Evolutionary conservation across 257 asterid species (phyloP).

Genomic region (Mitragyna speciosa): DNA sequence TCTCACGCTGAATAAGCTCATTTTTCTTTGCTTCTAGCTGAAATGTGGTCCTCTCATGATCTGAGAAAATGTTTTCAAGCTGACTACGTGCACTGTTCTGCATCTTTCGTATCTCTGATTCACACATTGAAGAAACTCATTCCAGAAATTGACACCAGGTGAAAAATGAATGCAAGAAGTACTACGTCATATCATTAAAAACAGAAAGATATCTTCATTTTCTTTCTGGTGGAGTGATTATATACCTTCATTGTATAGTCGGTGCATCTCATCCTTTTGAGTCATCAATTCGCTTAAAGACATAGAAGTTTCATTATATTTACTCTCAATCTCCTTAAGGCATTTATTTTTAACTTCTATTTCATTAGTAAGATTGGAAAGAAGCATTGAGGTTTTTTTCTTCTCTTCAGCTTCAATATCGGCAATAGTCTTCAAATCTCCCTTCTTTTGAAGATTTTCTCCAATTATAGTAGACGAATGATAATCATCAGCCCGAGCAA

Average conservation of each 20-base stretch:
- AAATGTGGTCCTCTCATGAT: conserved; percentile 14
- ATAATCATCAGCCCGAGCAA: conserved; percentile 68
- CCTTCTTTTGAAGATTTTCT: conserved; percentile 52
- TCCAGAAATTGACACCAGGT: neutral
- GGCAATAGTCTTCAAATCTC: conserved; percentile 59
- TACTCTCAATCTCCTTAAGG: conserved; percentile 40
- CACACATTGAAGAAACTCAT: neutral
- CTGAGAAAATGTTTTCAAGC: conserved; percentile 11
- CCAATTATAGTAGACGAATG: conserved; percentile 40
- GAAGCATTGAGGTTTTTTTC: conserved; percentile 45
- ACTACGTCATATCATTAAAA: neutral
- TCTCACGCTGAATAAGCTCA: conserved; percentile 27
- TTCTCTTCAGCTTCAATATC: conserved; percentile 48
- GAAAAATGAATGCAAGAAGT: neutral
- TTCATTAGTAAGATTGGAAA: conserved; percentile 39
- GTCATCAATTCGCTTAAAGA: conserved; percentile 14
- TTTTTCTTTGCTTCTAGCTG: conserved; percentile 10
- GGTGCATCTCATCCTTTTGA: conserved; percentile 22
- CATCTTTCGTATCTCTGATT: conserved; percentile 24
- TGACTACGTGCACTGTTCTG: conserved; percentile 15
- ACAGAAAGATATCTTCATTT: neutral
- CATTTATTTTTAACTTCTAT: conserved; percentile 39
- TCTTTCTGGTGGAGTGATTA: neutral
- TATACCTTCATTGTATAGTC: conserved; percentile 23
- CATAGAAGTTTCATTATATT: conserved; percentile 15